Conservation (phyloP, 2,329 filamentous ascomycete species). For the Raffaelea arxii region DNA sequence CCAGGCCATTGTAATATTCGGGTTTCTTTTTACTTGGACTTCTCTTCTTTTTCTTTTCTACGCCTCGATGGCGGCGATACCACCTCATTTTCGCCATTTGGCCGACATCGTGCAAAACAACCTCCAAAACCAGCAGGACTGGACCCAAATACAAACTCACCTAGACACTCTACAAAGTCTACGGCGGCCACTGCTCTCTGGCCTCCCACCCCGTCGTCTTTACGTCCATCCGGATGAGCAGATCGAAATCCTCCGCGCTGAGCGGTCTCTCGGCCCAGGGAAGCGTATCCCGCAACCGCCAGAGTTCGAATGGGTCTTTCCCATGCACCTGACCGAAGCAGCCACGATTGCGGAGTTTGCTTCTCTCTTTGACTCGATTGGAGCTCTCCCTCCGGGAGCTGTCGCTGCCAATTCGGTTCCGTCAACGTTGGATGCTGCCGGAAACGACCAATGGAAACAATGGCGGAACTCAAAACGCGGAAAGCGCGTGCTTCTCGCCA, state of each 20-base stretch:
- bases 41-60: no score
- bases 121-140: slow-evolving; percentile 66
- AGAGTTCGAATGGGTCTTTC: slow-evolving; percentile 67
- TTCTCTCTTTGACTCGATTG: slow-evolving; percentile 57
- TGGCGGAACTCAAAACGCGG: slow-evolving; percentile 36
- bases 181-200: slow-evolving; percentile 57
- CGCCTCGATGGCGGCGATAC: neutral
- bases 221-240: slow-evolving; percentile 81
- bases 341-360: slow-evolving; percentile 60
- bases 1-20: no score
- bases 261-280: slow-evolving; percentile 36
- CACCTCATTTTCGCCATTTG: slow-evolving; percentile 27
- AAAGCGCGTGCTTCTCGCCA: slow-evolving; percentile 66
- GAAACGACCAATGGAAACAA: slow-evolving; percentile 22
- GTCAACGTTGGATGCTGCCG: no score
- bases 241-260: slow-evolving; percentile 57
- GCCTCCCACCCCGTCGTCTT: slow-evolving; percentile 60
- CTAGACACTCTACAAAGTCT: slow-evolving; percentile 29
- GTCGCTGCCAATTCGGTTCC: neutral
- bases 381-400: slow-evolving; percentile 24
- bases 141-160: slow-evolving; percentile 52
- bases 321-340: slow-evolving; percentile 62
- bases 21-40: no score
- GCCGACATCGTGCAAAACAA: slow-evolving; percentile 57
- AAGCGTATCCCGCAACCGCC: slow-evolving; percentile 36